Percentiles rank a stretch among this genome's conserved stretches.
Conservation (phyloP, 257 asterid species). For the Ehretia macrophylla region DNA sequence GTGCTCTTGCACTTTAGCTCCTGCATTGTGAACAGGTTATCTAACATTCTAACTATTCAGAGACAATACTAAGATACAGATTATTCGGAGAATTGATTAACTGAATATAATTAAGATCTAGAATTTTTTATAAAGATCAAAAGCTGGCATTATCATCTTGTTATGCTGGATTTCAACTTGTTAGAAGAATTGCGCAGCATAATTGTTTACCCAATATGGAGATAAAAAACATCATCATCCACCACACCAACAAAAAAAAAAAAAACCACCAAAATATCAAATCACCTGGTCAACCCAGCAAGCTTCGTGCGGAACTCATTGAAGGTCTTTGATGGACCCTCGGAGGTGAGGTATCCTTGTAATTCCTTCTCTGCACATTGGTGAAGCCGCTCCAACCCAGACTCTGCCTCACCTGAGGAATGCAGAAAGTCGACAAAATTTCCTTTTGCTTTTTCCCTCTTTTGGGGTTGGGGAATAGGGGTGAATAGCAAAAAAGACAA, state of each 20-base stretch:
- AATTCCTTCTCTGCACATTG: conserved; percentile 97
- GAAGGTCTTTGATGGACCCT: conserved; percentile 70
- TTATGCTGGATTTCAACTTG: too few relatives aligned
- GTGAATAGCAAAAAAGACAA: neutral
- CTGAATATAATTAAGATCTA: too few relatives aligned
- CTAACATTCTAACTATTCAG: too few relatives aligned
- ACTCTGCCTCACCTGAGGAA: conserved; percentile 84
- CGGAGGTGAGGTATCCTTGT: conserved; percentile 61
- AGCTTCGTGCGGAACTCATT: conserved; percentile 89
- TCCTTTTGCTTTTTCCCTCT: too few relatives aligned
- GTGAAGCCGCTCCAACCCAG: conserved; percentile 95
- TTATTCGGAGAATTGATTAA: too few relatives aligned
- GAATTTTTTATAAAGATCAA: neutral
- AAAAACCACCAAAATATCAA: neutral
- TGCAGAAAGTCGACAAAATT: conserved; percentile 8
- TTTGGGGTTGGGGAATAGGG: neutral
- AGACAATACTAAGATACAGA: too few relatives aligned
- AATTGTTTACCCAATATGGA: too few relatives aligned
- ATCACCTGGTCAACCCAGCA: conserved; percentile 91
- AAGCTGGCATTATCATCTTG: too few relatives aligned
- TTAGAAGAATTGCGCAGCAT: neutral
- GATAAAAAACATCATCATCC: neutral
- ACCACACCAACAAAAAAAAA: too few relatives aligned
- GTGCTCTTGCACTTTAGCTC: too few relatives aligned
- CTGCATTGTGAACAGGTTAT: too few relatives aligned